These are phyloP conservation scores for Leishmania mexicana DNA, from an alignment of 208 protist genomes.

Conservation along the genomic window DNA sequence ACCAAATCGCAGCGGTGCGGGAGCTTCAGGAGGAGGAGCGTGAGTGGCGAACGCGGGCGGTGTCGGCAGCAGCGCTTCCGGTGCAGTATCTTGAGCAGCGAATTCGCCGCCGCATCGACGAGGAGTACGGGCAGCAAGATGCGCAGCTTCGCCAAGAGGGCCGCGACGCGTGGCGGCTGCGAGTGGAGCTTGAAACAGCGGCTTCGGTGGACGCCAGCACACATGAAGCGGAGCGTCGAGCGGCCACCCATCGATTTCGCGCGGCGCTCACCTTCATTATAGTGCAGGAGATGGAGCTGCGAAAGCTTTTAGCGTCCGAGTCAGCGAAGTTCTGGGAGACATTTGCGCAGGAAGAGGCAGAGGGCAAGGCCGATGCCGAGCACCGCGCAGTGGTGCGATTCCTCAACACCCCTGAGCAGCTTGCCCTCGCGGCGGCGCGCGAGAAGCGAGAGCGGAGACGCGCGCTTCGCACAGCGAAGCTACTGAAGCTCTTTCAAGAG, in stretches of 20 bases:
- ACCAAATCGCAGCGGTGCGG: conserved; percentile 7
- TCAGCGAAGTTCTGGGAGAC: conserved; percentile 22
- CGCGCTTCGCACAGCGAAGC: conserved; percentile 29
- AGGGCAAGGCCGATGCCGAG: conserved; percentile 46
- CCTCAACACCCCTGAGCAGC: conserved; percentile 79
- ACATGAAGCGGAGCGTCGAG: conserved; percentile 21
- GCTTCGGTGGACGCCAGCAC: neutral
- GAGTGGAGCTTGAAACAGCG: conserved; percentile 18
- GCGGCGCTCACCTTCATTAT: conserved; percentile 65
- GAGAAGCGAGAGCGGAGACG: conserved; percentile 43
- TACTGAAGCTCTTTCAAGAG: conserved; percentile 39
- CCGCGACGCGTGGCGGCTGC: conserved; percentile 56
- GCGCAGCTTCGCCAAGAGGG: conserved; percentile 47
- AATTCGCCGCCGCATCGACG: conserved; percentile 17
- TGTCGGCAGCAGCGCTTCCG: conserved; percentile 9
- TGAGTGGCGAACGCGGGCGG: conserved; percentile 14
- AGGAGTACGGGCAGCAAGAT: conserved; percentile 14
- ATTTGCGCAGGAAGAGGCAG: conserved; percentile 29
- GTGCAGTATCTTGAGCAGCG: conserved; percentile 30
- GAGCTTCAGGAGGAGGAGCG: neutral
- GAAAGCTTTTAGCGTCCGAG: conserved; percentile 33
- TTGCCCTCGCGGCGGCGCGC: conserved; percentile 54
- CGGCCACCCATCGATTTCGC: conserved; percentile 33
- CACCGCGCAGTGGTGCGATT: conserved; percentile 65
- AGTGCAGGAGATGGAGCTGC: conserved; percentile 35